Base-by-base conservation (phyloP, 2,329 filamentous ascomycete genomes). In the Arthrobotrys megalospora region DNA sequence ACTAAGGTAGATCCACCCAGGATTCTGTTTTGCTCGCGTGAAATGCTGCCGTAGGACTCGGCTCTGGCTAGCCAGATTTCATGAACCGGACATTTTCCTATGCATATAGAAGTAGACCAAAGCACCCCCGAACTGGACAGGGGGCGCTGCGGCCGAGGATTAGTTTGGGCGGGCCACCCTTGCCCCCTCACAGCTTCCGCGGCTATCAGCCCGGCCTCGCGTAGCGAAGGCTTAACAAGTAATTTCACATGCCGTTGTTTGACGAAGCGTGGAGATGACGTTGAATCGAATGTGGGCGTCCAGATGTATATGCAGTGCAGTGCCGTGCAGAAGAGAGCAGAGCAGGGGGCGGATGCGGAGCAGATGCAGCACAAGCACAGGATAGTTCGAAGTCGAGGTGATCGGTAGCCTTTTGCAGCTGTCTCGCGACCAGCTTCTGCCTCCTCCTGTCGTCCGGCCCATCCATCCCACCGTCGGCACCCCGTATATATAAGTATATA, bases 81-180 rank as follows among this genome's bases (percentile, higher is more conserved):
- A 41, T 43, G 36, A 60, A n/a, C 72, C 72, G 72, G 72, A 69
- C 72, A 58, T 64, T 55, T 68, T 69, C 72, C 72, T 76, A 68
- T 32, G n/a, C 43, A 45, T 16, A 36, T 12, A 38, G 38, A 41
- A 36, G 14, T 16, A 24, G 36, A 11, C 12, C n/a, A 28, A 47
- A 19, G 12, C 5, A 64, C 72, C 72, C 71, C 55, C 72, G 64
- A 69, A 69, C 24, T 21, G 28, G 65, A 64, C 71, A 69, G 48
- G 72, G 72, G 72, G 72, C 19, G 72, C 72, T 76, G 58, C 65
- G 65, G 64, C 72, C 72, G 72, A 76, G 47, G 60, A 65, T 70
- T 36, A 36, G 52, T 48, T 32, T 48, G 53, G 43, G 60, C 14
- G 41, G 34, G 43, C 14, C 34, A 21, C 19, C 60, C 58, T 19